phyloP scores from a whole-genome alignment of 73 alveolate genomes.

The Paramecium biaurelia region DNA sequence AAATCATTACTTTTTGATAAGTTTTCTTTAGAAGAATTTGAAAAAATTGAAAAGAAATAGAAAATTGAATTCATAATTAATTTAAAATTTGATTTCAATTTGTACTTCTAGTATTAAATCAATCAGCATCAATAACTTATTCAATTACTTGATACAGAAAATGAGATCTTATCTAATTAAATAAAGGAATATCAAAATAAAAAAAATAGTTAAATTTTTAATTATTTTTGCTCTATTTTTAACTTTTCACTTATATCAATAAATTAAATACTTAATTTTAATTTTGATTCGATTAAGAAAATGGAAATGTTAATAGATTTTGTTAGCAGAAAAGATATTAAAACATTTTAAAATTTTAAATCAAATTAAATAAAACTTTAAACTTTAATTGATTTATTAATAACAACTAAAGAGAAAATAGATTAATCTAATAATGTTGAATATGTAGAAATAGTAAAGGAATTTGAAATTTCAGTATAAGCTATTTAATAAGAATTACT shows the following conservation, averaged over 20 bases:
- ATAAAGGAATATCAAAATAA: neutral
- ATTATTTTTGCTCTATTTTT: neutral
- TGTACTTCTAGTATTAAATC: neutral
- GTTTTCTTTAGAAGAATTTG: neutral
- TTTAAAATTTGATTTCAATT: neutral
- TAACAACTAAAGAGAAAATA: neutral
- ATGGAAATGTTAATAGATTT: neutral
- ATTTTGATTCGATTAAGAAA: neutral
- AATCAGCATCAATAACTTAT: neutral
- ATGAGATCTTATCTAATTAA: neutral
- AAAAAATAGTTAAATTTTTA: neutral
- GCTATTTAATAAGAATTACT: neutral
- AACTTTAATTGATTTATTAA: neutral
- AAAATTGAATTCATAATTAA: neutral
- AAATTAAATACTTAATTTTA: neutral
- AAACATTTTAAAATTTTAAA: neutral
- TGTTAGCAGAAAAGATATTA: neutral
- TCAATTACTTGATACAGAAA: neutral
- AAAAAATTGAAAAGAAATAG: neutral
- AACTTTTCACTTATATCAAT: neutral
- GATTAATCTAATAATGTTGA: neutral
- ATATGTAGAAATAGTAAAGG: neutral
- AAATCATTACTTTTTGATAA: neutral
- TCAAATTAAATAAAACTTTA: neutral
- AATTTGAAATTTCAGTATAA: neutral